Conservation (phyloP, 768 basidiomycete species). For the Tephrocybe sp. region DNA sequence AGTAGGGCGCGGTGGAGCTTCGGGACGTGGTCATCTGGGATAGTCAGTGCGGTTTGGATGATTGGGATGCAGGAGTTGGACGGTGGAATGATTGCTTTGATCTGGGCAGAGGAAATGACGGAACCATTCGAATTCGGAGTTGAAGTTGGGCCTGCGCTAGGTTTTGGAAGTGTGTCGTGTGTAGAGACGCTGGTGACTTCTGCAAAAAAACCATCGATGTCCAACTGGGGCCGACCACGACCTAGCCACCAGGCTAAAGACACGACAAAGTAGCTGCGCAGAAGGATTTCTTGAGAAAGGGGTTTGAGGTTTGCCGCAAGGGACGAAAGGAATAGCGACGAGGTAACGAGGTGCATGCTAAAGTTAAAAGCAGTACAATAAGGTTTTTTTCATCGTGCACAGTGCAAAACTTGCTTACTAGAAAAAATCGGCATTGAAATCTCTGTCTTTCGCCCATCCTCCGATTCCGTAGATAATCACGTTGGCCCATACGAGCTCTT, state of each 20-base stretch:
- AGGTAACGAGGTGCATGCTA: slow-evolving; percentile 59
- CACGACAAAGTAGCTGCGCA: slow-evolving; percentile 49
- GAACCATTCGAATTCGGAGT: slow-evolving; percentile 18
- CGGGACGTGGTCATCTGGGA: slow-evolving; percentile 51
- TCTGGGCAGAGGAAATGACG: slow-evolving; percentile 26
- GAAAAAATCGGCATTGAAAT: slow-evolving; percentile 59
- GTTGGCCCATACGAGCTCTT: slow-evolving; percentile 58
- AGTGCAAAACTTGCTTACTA: slow-evolving; percentile 36
- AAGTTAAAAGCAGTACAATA: not conserved
- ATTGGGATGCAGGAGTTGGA: slow-evolving; percentile 55
- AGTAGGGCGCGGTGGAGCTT: slow-evolving; percentile 49
- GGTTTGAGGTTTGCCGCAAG: slow-evolving; percentile 30
- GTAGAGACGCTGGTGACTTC: slow-evolving; percentile 18
- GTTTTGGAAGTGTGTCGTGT: slow-evolving; percentile 19
- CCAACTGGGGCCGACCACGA: slow-evolving; percentile 47
- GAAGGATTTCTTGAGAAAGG: slow-evolving; percentile 38
- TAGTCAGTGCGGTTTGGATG: slow-evolving; percentile 46
- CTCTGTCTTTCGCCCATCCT: slow-evolving; percentile 39
- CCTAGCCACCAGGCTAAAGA: slow-evolving; percentile 49
- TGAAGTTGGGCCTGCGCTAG: slow-evolving; percentile 17
- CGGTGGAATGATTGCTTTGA: slow-evolving; percentile 31
- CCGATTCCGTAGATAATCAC: slow-evolving; percentile 52
- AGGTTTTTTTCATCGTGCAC: not conserved
- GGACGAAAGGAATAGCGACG: slow-evolving; percentile 51
- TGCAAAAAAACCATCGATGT: slow-evolving; percentile 46